Evolutionary conservation across 2,329 filamentous ascomycete genomes (phyloP), one percentile per base, ranked within the genome.

Genomic region (Amphichorda felina): DNA sequence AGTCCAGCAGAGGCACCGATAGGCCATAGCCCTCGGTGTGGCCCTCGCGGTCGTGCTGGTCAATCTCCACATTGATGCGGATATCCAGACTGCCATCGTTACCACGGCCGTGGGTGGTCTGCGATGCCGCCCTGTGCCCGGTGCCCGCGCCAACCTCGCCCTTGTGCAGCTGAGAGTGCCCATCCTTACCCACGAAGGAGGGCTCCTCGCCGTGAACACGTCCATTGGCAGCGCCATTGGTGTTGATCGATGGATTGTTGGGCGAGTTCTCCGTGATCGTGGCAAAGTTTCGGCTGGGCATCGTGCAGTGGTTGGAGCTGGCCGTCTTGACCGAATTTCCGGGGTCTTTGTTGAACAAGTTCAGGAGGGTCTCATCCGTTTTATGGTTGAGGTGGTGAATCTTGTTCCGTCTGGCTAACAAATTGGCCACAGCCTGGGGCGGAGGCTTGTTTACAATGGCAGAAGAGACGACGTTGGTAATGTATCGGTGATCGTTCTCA

Each of bases 401-500:
- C 60, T 79, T 95, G 66, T 96, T 96, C 40, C 91, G 74, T 51
- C 81, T 79, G 39, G 94, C 89, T 36, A 98, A 70, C 33, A 94
- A 74, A 55, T 98, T 94, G 9, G 87, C 87, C 50, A 98, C 82
- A 47, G 61, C 88, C 54, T 81, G 76, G 1, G 89, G 86, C 11
- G 88, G 86, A 3, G 91, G 91, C 47, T 89, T 89, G 55, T 98
- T 95, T 45, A 93, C 88, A 49, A 98, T 96, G 22, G 88, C 88
- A 1, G 88, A 95, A 5, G 87, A 94, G 36, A 96, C 72, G 15
- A 98, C 72, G 50, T 98, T 98, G 34, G 80, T 82, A 77, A 98
- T 96, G 57, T 96, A 96, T 38, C 91, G 76, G 53, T 86, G 82
- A 56, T 98, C 91, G 40, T 79, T 71, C 51, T 89, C 82, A 37